Evolutionary conservation across 2,329 filamentous ascomycete species (phyloP).

Genomic region (Dactylonectria macrodidyma): DNA sequence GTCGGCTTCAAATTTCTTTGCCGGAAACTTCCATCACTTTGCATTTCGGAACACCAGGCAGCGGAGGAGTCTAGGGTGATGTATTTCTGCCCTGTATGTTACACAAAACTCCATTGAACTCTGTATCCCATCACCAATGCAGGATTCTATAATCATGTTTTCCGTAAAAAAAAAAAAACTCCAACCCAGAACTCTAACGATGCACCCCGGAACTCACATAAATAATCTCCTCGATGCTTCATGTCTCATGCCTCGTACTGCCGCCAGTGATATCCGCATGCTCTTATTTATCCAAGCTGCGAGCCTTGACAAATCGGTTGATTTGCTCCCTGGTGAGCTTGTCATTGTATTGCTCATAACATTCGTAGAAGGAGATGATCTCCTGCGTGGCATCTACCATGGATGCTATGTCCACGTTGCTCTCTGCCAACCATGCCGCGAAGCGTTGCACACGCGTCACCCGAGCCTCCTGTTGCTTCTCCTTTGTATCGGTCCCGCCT

Average conservation of each 20-base stretch:
- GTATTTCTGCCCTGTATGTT: not conserved
- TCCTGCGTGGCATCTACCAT: conserved; percentile 94
- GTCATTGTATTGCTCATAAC: conserved; percentile 73
- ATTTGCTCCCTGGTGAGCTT: conserved; percentile 72
- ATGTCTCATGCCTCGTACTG: conserved; percentile 44
- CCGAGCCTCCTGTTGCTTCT: conserved; percentile 67
- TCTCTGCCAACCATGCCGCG: conserved; percentile 87
- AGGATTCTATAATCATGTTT: conserved; percentile 7
- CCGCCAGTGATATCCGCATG: conserved; percentile 4
- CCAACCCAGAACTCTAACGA: conserved; percentile 27
- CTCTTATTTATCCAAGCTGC: conserved; percentile 66
- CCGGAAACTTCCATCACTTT: not conserved
- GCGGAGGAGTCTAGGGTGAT: too few relatives aligned
- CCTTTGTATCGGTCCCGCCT: conserved; percentile 54
- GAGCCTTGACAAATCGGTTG: conserved; percentile 71
- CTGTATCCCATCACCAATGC: conserved; percentile 8
- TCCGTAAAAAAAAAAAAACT: conserved; percentile 26
- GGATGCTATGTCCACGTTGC: conserved; percentile 85
- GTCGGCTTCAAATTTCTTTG: too few relatives aligned
- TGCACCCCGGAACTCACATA: conserved; percentile 2
- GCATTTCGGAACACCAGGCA: not conserved
- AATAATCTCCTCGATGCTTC: conserved; percentile 33
- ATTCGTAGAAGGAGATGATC: conserved; percentile 90
- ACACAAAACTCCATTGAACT: conserved; percentile 10
- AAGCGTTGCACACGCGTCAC: conserved; percentile 77